A percentile compares a stretch with the other conserved stretches of the same genome.
Evolutionary conservation across 257 asterid genomes (phyloP).

Genomic region (Plectranthus barbatus): DNA sequence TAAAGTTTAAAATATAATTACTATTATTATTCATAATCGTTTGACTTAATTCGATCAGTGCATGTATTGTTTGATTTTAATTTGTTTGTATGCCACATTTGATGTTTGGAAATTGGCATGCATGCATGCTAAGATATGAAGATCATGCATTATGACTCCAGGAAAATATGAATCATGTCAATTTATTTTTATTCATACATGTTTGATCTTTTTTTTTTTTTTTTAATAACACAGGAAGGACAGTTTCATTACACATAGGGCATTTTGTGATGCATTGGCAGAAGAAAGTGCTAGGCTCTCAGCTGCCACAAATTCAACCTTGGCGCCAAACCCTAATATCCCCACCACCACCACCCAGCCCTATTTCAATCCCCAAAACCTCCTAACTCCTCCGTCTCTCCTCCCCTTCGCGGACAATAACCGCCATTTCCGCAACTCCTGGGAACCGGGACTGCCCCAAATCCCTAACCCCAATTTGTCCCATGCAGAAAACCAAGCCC

Average conservation of each 20-base stretch:
- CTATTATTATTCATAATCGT: too few relatives aligned
- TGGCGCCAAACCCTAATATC: constrained; percentile 28
- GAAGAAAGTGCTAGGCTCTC: constrained; percentile 83
- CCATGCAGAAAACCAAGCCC: constrained; percentile 20
- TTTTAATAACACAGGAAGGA: constrained; percentile 51
- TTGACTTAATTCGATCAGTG: too few relatives aligned
- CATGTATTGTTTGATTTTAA: too few relatives aligned
- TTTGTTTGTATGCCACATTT: too few relatives aligned
- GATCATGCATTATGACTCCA: too few relatives aligned
- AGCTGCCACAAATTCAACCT: constrained; percentile 44
- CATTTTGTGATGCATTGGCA: constrained; percentile 88
- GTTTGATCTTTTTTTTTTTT: too few relatives aligned
- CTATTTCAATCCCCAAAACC: constrained; percentile 23
- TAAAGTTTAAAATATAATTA: too few relatives aligned
- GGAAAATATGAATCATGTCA: too few relatives aligned
- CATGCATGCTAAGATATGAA: too few relatives aligned
- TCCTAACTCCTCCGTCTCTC: constrained; percentile 20
- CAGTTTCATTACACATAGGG: constrained; percentile 79
- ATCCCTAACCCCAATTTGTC: constrained; percentile 21
- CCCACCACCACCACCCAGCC: constrained; percentile 6
- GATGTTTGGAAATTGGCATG: too few relatives aligned
- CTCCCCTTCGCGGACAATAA: constrained; percentile 24
- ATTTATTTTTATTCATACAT: too few relatives aligned
- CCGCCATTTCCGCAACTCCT: constrained; percentile 21
- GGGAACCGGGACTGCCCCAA: too few relatives aligned